Evolutionary conservation across 805 yeast genomes (phyloP).

Genomic region (Starmera pachycereana): DNA sequence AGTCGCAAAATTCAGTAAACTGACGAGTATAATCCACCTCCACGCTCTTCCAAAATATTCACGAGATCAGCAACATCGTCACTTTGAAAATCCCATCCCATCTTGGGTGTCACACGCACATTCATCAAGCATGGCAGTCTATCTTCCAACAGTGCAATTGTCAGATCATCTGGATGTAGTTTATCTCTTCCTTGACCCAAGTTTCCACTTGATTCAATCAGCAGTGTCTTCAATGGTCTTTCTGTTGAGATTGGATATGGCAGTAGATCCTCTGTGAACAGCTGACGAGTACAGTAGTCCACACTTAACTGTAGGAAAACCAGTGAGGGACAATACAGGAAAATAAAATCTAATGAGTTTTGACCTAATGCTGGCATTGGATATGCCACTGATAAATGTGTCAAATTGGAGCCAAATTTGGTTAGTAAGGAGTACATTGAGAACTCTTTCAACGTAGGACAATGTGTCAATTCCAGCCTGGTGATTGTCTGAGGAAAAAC

Average conservation of each 20-base stretch:
- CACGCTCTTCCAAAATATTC: constrained; percentile 59
- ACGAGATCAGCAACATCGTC: constrained; percentile 56
- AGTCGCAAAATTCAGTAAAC: too few species aligned
- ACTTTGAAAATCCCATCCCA: constrained; percentile 77
- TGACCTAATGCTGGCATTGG: constrained; percentile 79
- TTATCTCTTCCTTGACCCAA: constrained; percentile 67
- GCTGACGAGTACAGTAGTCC: constrained; percentile 54
- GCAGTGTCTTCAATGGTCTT: constrained; percentile 49
- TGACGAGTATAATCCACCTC: constrained; percentile 57
- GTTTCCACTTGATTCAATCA: constrained; percentile 78
- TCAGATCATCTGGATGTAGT: constrained; percentile 80
- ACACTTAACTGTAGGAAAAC: constrained; percentile 56
- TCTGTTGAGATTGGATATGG: constrained; percentile 12
- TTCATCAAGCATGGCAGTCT: constrained; percentile 59
- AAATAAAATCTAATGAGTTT: constrained; percentile 62
- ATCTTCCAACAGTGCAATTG: constrained; percentile 72
- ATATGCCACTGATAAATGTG: constrained; percentile 57
- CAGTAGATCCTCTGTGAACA: constrained; percentile 36
- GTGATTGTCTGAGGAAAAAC: constrained; percentile 66
- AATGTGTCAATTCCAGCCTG: constrained; percentile 72
- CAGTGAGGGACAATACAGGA: constrained; percentile 70
- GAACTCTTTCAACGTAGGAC: constrained; percentile 64
- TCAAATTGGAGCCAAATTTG: constrained; percentile 57
- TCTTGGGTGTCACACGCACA: constrained; percentile 57
- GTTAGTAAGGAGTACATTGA: constrained; percentile 53